Conservation (phyloP, 257 asterid genomes). For the Solanum piurae region DNA sequence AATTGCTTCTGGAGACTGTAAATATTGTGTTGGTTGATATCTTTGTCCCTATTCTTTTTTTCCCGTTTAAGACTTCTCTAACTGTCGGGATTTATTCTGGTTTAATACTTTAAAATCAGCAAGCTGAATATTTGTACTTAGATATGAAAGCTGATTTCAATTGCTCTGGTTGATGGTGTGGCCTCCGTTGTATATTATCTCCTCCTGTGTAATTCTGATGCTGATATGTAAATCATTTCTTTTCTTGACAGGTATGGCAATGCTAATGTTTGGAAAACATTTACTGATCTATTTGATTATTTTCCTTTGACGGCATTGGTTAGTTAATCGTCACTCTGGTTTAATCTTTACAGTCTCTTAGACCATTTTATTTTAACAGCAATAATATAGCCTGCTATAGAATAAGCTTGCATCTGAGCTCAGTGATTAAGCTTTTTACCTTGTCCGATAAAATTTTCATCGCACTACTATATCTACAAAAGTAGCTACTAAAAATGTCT, state of each 20-base stretch:
- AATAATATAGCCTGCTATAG: background rate
- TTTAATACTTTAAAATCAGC: background rate
- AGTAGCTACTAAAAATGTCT: background rate
- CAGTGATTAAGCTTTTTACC: background rate
- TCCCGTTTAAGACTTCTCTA: background rate
- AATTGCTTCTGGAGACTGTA: background rate
- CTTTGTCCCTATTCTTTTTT: background rate
- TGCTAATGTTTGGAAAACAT: constrained; percentile 93
- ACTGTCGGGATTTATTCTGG: background rate
- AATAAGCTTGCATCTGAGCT: background rate
- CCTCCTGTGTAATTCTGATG: background rate
- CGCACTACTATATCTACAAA: background rate
- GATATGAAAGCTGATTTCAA: background rate
- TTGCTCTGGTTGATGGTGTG: background rate
- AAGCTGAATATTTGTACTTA: background rate
- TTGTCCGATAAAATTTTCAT: background rate
- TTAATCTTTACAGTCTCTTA: background rate
- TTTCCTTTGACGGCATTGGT: constrained; percentile 93
- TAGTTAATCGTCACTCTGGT: constrained; percentile 15
- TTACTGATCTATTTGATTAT: constrained; percentile 87
- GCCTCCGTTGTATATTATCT: background rate
- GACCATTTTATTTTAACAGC: background rate
- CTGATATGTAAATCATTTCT: background rate
- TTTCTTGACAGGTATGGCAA: constrained; percentile 61
- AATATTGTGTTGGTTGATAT: background rate